Percentiles rank a stretch among this genome's conserved stretches.
phyloP scores from a whole-genome alignment of 2,329 filamentous ascomycete genomes.

The Chaetomiaceae sp. region DNA sequence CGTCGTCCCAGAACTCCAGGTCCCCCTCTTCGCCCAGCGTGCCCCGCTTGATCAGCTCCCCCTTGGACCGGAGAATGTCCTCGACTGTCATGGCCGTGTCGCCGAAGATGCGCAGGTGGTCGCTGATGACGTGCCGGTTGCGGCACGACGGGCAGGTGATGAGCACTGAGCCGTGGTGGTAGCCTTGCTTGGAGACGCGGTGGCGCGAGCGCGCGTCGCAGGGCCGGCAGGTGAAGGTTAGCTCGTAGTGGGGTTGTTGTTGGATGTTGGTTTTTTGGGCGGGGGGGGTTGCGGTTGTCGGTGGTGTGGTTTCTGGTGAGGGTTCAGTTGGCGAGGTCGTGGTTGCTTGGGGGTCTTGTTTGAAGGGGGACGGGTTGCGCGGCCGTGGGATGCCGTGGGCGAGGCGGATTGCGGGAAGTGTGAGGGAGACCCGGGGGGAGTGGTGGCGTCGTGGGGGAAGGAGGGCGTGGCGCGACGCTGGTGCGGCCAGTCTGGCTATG shows the following conservation, averaged over 20 bases:
- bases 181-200: conserved; percentile 86
- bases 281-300: conserved; percentile 6
- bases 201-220: conserved; percentile 79
- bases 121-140: conserved; percentile 85
- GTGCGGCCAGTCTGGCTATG: conserved; percentile 4
- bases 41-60: conserved; percentile 67
- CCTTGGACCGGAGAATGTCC: conserved; percentile 71
- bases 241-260: conserved; percentile 67
- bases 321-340: conserved; percentile 46
- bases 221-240: conserved; percentile 89
- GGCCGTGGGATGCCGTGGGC: conserved; percentile 32
- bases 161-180: conserved; percentile 83
- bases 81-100: conserved; percentile 68
- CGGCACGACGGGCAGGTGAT: conserved; percentile 84
- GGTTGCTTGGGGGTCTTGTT: conserved; percentile 31
- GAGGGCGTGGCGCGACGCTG: not conserved
- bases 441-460: not conserved
- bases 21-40: conserved; percentile 73
- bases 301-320: conserved; percentile 19
- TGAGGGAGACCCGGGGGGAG: conserved; percentile 3
- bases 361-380: conserved; percentile 31
- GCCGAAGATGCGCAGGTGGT: conserved; percentile 78
- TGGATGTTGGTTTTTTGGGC: no score
- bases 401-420: conserved; percentile 18
- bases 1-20: conserved; percentile 86